These are phyloP conservation scores for Geum urbanum DNA, from an alignment of 306 rosid species.

Conservation along the genomic window DNA sequence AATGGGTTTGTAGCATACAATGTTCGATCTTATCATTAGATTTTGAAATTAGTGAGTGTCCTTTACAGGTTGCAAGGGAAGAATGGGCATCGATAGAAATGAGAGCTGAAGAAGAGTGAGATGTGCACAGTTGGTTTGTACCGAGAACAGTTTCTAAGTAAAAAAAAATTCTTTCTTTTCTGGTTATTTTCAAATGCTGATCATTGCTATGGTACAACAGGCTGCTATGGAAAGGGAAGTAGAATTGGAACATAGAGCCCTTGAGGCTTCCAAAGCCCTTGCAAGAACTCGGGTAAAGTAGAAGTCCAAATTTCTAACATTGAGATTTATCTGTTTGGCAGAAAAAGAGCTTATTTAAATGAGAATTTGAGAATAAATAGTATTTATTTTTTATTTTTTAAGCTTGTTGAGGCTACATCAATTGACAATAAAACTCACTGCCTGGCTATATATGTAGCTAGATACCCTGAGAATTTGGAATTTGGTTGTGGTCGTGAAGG, in stretches of 20 bases:
- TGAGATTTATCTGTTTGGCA: neutral
- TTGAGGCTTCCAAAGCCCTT: conserved; percentile 91
- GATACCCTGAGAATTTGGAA: too few relatives aligned
- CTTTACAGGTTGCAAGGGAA: conserved; percentile 74
- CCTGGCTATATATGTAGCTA: too few relatives aligned
- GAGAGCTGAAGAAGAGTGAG: conserved; percentile 92
- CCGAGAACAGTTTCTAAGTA: conserved; percentile 15
- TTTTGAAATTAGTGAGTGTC: conserved; percentile 10
- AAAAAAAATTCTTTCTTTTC: conserved; percentile 1
- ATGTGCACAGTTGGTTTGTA: conserved; percentile 76
- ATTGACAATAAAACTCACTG: too few relatives aligned
- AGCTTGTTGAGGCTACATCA: too few relatives aligned
- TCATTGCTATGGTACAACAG: conserved; percentile 45
- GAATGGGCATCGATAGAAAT: conserved; percentile 90
- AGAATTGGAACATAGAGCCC: conserved; percentile 93
- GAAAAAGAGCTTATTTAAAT: too few relatives aligned
- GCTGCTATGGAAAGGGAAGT: conserved; percentile 98
- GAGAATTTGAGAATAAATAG: too few relatives aligned
- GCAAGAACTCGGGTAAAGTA: conserved; percentile 87
- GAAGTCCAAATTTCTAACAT: conserved; percentile 18
- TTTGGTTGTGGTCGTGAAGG: too few relatives aligned
- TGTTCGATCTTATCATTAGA: conserved; percentile 20
- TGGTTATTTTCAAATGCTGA: conserved; percentile 25
- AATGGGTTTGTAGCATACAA: conserved; percentile 8
- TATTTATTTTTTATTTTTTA: too few relatives aligned